A percentile compares a stretch with the other conserved stretches of the same genome.
Evolutionary conservation across 1,139 yeast genomes (phyloP).

Genomic region (Candida sp.): DNA sequence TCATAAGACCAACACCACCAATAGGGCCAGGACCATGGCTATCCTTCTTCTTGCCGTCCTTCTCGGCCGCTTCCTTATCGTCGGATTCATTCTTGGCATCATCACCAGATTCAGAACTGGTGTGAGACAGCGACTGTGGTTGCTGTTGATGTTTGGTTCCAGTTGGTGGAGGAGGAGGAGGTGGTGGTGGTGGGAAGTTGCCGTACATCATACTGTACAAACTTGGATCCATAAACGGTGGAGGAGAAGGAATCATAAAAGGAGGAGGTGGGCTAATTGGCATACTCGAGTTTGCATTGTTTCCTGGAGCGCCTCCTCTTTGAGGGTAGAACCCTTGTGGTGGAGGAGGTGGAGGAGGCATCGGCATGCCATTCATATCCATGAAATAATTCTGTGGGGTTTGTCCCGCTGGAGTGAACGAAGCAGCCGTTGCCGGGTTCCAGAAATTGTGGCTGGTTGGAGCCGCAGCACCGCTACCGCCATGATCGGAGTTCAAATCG

Average conservation of each 20-base stretch:
- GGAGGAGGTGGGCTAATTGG: constrained; percentile 46
- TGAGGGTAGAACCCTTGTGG: constrained; percentile 7
- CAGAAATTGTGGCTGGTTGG: constrained; percentile 47
- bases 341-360: constrained; percentile 14
- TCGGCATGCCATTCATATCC: constrained; percentile 19
- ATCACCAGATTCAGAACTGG: constrained; percentile 11
- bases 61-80: constrained; percentile 1
- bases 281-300: background rate
- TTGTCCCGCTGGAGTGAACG: constrained; percentile 51
- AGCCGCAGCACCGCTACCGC: constrained; percentile 1
- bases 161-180: constrained; percentile 9
- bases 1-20: constrained; percentile 45
- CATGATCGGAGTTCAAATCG: constrained; percentile 25
- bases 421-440: constrained; percentile 68
- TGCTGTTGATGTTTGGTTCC: constrained; percentile 2
- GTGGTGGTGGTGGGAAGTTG: constrained; percentile 10
- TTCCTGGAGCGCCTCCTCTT: background rate
- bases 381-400: constrained; percentile 29
- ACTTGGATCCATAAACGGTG: constrained; percentile 43
- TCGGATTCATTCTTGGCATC: background rate
- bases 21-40: constrained; percentile 22
- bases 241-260: constrained; percentile 42
- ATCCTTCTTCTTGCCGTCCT: constrained; percentile 1
- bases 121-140: constrained; percentile 1
- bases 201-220: constrained; percentile 36